Evolutionary conservation across 2,329 filamentous ascomycete species (phyloP), one percentile per base, ranked within the genome.

Genomic region (Mariannaea elegans): DNA sequence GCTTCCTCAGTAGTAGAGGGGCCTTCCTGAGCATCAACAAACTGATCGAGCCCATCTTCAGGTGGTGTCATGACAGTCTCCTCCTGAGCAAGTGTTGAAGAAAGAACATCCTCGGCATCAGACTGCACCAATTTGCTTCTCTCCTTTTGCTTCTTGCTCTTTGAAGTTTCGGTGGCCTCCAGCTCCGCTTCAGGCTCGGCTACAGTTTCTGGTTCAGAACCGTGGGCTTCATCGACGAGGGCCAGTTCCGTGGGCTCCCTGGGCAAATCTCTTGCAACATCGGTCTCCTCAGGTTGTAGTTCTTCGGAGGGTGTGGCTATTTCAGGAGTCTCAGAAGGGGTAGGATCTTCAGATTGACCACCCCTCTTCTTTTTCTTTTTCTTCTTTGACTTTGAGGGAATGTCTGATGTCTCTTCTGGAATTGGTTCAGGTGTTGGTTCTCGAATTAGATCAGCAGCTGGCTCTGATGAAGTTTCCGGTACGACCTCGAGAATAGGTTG

Each of bases 301-400:
- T 57, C 50, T 7, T 57, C 65, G n/a, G 34, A 44, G 3, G 21
- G 9, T 18, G 58, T 19, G 32, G 44, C 44, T n/a, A 39, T 32
- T n/a, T 57, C 54, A 19, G 46, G 61, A n/a, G 48, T 56, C 19
- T 67, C 62, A 34, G 44, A 42, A 36, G 47, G 39, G 19, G 34
- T 19, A 19, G 59, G 29, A 10, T 65, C 66, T 23, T 65, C 62
- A 12, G 48, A 29, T 19, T 61, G 70, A 12, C 27, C 27, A 18
- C 56, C 56, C 56, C 72, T 71, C 64, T 68, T 71, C 62, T 71
- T 72, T 32, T 71, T 70, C 46, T 65, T 62, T 31, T 72, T 72
- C 47, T 72, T 65, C 49, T 66, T 71, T 29, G 63, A 64, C 48
- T 56, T 64, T 5, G 65, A 49, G 7, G 59, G 9, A 32, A 27